These are phyloP conservation scores for Kodamaea ohmeri DNA, from an alignment of 1,139 yeast genomes.

Conservation along the genomic window DNA sequence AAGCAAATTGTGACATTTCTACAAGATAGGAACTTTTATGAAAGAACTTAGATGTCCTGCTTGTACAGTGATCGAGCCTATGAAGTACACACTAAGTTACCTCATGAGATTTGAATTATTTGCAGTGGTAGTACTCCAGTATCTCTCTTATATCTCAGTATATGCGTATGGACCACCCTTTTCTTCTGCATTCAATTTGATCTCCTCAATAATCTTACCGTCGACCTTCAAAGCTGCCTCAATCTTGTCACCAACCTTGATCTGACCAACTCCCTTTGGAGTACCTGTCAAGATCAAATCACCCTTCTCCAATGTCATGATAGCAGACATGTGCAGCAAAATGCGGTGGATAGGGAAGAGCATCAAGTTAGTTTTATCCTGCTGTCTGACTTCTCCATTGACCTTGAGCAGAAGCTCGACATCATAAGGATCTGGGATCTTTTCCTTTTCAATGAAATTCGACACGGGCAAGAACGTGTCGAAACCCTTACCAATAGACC, in stretches of 20 bases:
- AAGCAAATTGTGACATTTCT: no score
- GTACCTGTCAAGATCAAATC: constrained; percentile 93
- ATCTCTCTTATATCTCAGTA: constrained; percentile 41
- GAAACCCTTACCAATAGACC: constrained; percentile 96
- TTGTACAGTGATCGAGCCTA: no score
- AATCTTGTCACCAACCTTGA: constrained; percentile 74
- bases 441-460: constrained; percentile 59
- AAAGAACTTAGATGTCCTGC: no score
- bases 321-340: constrained; percentile 73
- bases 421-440: constrained; percentile 71
- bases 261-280: constrained; percentile 93
- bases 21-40: no score
- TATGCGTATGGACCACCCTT: constrained; percentile 82
- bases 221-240: constrained; percentile 58
- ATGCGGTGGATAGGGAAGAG: constrained; percentile 82
- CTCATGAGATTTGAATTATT: background rate
- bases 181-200: constrained; percentile 55
- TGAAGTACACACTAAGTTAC: background rate
- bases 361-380: constrained; percentile 83
- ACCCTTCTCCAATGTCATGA: constrained; percentile 89
- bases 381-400: constrained; percentile 69
- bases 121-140: no score
- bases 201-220: constrained; percentile 53
- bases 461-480: constrained; percentile 92
- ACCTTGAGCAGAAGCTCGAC: constrained; percentile 65